These are phyloP conservation scores for Curvularia sp. DNA, from an alignment of 2,329 filamentous ascomycete species.

Conservation along the genomic window DNA sequence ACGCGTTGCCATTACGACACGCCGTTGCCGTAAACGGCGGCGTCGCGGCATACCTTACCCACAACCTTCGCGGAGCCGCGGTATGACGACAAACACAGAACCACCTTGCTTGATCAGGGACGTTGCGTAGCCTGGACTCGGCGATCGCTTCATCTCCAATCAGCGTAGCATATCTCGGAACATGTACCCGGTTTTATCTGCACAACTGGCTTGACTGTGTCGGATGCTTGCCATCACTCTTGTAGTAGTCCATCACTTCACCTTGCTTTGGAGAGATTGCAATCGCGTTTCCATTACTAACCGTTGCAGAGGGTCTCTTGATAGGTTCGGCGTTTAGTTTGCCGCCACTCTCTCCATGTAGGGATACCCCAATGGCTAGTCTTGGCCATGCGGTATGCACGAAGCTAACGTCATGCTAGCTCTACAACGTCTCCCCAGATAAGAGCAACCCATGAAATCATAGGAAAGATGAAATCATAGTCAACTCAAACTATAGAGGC, in stretches of 20 bases:
- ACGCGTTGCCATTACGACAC: constrained; percentile 1
- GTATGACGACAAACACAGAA: constrained; percentile 1
- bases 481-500: not conserved
- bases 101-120: not conserved
- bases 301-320: not conserved
- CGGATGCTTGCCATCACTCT: not conserved
- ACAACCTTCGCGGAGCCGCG: constrained; percentile 1
- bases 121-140: not conserved
- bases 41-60: not conserved
- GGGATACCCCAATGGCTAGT: not conserved
- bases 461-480: not conserved
- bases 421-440: not conserved
- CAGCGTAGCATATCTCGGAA: not conserved
- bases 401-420: not conserved
- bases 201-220: not conserved
- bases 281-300: not conserved
- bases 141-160: not conserved
- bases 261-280: not conserved
- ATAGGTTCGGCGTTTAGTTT: not conserved
- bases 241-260: not conserved
- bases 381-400: not conserved
- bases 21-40: not conserved
- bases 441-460: not conserved
- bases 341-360: not conserved
- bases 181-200: not conserved